Percentiles rank a stretch among this genome's conserved stretches.
phyloP scores from a whole-genome alignment of 371 early-diverging fungal genomes.

The Haplosporangium sp. region DNA sequence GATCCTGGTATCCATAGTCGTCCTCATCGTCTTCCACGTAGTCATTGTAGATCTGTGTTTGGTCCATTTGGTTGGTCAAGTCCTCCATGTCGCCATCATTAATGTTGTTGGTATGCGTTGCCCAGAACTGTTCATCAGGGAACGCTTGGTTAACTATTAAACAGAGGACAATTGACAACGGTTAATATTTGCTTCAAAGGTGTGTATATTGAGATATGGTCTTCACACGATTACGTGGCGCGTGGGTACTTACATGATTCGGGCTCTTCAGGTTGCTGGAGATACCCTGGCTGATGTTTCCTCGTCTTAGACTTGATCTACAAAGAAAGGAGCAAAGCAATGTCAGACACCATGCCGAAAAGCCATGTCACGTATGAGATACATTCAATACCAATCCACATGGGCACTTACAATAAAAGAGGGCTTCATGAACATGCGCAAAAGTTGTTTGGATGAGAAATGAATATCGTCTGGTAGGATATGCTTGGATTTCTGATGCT shows the following conservation, averaged over 20 bases:
- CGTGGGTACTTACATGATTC: constrained; percentile 30
- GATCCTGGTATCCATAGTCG: constrained; percentile 40
- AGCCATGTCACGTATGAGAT: too few species aligned
- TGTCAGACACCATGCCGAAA: too few species aligned
- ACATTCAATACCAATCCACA: neutral
- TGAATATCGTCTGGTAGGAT: constrained; percentile 90
- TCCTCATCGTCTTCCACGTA: constrained; percentile 51
- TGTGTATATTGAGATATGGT: neutral
- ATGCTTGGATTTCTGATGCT: constrained; percentile 57
- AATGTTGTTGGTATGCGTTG: constrained; percentile 44
- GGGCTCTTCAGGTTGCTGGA: constrained; percentile 17
- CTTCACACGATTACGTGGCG: neutral
- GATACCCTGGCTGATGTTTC: constrained; percentile 26
- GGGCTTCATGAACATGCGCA: constrained; percentile 86
- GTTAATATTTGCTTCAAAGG: too few species aligned
- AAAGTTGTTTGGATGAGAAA: constrained; percentile 84
- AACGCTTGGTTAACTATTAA: constrained; percentile 24
- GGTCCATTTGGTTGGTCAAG: constrained; percentile 52
- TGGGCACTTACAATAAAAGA: constrained; percentile 64
- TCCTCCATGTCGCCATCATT: constrained; percentile 29
- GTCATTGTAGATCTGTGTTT: constrained; percentile 54
- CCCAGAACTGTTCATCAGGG: constrained; percentile 55
- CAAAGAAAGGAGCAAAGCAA: neutral
- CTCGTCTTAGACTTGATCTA: constrained; percentile 47
- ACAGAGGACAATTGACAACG: neutral